Evolutionary conservation across 1,284 basidiomycete species (phyloP).

Genomic region (Trametes hirsuta): DNA sequence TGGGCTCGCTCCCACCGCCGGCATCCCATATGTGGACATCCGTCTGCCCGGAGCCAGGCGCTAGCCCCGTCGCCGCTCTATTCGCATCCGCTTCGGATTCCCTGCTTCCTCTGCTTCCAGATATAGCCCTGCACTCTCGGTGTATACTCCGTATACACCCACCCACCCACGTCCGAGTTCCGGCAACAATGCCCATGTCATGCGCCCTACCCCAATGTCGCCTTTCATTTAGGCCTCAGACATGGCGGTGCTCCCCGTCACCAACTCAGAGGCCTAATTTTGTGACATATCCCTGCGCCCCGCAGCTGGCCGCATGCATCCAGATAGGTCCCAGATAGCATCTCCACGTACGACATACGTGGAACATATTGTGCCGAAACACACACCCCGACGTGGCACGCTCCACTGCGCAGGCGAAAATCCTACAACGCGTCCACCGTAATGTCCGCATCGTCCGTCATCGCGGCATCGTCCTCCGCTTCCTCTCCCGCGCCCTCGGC

Average conservation of each 20-base stretch:
- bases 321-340: background rate
- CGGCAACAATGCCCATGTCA: background rate
- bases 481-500: constrained; percentile 9
- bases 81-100: constrained; percentile 6
- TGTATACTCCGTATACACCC: background rate
- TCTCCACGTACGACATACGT: background rate
- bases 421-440: constrained; percentile 3
- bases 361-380: background rate
- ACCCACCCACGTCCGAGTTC: background rate
- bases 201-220: background rate
- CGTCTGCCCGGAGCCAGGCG: constrained; percentile 17
- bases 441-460: constrained; percentile 1
- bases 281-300: background rate
- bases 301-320: background rate
- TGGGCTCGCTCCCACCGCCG: constrained; percentile 17
- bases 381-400: background rate
- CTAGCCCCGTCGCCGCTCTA: constrained; percentile 15
- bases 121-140: background rate
- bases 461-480: constrained; percentile 1
- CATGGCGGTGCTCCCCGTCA: constrained; percentile 8
- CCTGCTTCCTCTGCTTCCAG: constrained; percentile 18
- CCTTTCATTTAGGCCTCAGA: constrained; percentile 13
- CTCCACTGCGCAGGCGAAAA: background rate
- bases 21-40: constrained; percentile 14
- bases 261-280: constrained; percentile 11